Conservation (phyloP, 2,329 filamentous ascomycete genomes). For the Apiospora sp. region DNA sequence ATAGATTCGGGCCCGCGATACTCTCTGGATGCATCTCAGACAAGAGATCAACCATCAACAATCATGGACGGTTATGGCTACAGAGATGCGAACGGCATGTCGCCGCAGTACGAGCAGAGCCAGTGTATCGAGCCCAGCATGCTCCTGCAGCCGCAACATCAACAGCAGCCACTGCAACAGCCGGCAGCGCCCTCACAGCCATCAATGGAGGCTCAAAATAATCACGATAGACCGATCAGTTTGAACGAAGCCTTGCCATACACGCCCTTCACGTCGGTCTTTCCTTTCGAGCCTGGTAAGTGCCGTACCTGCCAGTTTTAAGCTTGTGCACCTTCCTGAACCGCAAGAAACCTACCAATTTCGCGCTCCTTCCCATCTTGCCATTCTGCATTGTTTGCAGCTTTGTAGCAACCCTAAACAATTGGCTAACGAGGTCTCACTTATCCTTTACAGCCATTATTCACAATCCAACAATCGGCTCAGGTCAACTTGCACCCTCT, state of each 20-base stretch:
- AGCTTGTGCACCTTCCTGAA: conserved; percentile 3
- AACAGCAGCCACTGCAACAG: conserved; percentile 17
- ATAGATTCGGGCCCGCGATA: background rate
- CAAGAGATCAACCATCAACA: background rate
- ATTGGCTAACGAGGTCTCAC: background rate
- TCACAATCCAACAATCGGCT: conserved; percentile 68
- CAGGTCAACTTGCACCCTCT: conserved; percentile 59
- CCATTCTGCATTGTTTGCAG: background rate
- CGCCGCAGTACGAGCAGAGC: conserved; percentile 33
- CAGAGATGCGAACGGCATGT: conserved; percentile 38
- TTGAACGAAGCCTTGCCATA: conserved; percentile 83
- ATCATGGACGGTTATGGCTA: conserved; percentile 6
- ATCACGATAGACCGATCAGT: conserved; percentile 58
- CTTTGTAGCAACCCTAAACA: background rate
- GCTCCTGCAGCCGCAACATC: conserved; percentile 29
- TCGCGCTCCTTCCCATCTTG: background rate
- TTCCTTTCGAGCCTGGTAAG: conserved; percentile 79
- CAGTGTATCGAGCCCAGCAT: conserved; percentile 29
- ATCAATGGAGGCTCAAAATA: conserved; percentile 13
- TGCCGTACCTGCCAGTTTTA: conserved; percentile 30
- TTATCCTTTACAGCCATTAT: conserved; percentile 65
- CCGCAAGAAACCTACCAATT: background rate
- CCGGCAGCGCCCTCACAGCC: background rate
- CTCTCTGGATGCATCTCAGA: background rate
- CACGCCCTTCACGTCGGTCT: conserved; percentile 81